Evolutionary conservation across 2,329 filamentous ascomycete species (phyloP), one percentile per base, ranked within the genome.

Genomic region (Fusarium tricinctum): DNA sequence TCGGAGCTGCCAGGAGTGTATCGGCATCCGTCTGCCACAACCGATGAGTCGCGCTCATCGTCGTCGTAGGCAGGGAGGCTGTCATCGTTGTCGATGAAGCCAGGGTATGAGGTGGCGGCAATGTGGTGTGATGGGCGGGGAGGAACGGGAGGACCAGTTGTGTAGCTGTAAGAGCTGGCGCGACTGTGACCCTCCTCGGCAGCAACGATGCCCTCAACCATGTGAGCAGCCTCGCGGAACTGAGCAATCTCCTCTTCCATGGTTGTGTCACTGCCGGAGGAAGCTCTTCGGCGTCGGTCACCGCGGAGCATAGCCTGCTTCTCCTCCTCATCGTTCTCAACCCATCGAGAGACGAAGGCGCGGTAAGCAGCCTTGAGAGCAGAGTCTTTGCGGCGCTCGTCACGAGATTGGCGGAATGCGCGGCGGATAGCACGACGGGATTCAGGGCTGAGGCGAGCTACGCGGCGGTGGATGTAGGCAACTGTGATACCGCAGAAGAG

Each of bases 211-310:
- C 81, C 80, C 40, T 80, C 80, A 1, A 86, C 81, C 44, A 84
- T 76, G 8, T 78, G 77, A 8, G 82, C 83, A 3, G 80, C 83
- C 50, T 79, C 78, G 3, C 83, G 79, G 73, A 86, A 83, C 48
- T 81, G 77, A 5, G 82, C 80, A 65, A 86, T 80, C 70, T 85
- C 83, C 68, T 84, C 79, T 66, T 83, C 81, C 80, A 85, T 82
- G 5, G 81, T 81, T 13, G 70, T 78, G 49, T 68, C 53, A 51
- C 55, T 61, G 17, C 46, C 46, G 3, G 64, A 63, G 6, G 65
- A 68, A 14, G 60, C 39, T 67, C 60, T 45, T 49, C 65, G 53
- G 49, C 62, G 52, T 52, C 49, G 42, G 28, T 56, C 65, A 52
- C 64, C 52, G 10, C 45, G 46, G 14, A 69, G 70, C 73, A 74